Percentiles rank a stretch among this genome's conserved stretches.
These are phyloP conservation scores for Prunus kanzakura DNA, from an alignment of 306 rosid species.

Conservation along the genomic window DNA sequence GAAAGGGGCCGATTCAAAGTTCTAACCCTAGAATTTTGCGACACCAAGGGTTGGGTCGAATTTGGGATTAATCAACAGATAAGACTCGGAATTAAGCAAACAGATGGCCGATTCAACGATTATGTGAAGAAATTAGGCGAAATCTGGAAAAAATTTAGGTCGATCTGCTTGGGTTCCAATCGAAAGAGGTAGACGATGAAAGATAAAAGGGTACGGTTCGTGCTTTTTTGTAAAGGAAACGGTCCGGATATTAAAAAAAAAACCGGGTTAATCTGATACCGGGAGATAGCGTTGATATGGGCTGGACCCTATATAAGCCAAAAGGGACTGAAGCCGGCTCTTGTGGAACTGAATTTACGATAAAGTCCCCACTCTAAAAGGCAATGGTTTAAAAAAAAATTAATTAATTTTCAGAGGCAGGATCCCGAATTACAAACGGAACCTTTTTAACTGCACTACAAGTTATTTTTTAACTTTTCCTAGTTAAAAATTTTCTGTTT, in stretches of 20 bases:
- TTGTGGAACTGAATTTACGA: background rate
- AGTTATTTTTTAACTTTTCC: no score
- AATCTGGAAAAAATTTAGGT: background rate
- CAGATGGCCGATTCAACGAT: slow-evolving; percentile 20
- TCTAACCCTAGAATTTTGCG: slow-evolving; percentile 46
- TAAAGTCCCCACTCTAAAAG: background rate
- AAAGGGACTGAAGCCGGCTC: slow-evolving; percentile 12
- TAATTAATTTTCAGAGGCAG: no score
- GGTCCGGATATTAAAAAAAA: slow-evolving; percentile 6
- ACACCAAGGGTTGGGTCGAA: slow-evolving; percentile 5
- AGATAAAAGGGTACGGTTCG: slow-evolving; percentile 31
- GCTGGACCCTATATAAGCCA: slow-evolving; percentile 11
- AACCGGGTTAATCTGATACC: slow-evolving; percentile 25
- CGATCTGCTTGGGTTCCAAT: slow-evolving; percentile 19
- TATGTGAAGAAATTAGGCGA: slow-evolving; percentile 12
- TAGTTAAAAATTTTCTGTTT: no score
- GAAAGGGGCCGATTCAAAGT: slow-evolving; percentile 21
- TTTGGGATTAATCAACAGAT: slow-evolving; percentile 28
- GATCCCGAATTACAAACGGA: no score
- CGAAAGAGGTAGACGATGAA: slow-evolving; percentile 14
- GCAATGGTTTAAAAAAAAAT: background rate
- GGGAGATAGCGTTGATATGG: background rate
- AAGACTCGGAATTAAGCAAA: slow-evolving; percentile 15
- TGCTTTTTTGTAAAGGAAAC: slow-evolving; percentile 13
- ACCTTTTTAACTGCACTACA: no score